Evolutionary conservation across 2,329 filamentous ascomycete genomes (phyloP).

Genomic region (Graphilbum sp.): DNA sequence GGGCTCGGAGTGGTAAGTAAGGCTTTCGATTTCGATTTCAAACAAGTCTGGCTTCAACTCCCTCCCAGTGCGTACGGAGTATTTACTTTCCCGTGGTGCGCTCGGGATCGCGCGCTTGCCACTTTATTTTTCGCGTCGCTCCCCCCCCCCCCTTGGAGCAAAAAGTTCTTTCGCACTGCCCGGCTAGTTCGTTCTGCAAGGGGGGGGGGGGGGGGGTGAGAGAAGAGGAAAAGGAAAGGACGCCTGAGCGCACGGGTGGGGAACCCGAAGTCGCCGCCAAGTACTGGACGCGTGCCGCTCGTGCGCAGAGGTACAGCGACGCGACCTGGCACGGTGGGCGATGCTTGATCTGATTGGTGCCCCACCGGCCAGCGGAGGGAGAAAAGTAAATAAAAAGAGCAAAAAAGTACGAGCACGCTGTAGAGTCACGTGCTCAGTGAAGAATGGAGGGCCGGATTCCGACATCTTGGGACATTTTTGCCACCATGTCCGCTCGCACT

Average conservation of each 20-base stretch:
- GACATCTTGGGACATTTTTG: too few relatives aligned
- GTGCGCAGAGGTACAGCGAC: conserved; percentile 1
- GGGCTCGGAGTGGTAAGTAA: too few relatives aligned
- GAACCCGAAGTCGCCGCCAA: conserved; percentile 3
- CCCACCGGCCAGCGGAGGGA: background rate
- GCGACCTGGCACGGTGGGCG: background rate
- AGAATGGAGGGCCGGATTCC: too few relatives aligned
- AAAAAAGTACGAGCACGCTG: background rate
- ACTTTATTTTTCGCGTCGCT: conserved; percentile 8
- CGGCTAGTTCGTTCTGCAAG: too few relatives aligned
- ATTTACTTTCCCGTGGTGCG: too few relatives aligned
- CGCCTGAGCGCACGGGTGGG: conserved; percentile 2
- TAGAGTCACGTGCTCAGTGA: too few relatives aligned
- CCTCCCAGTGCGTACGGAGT: too few relatives aligned
- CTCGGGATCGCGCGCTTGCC: too few relatives aligned
- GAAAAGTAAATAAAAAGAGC: background rate
- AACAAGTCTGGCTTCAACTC: too few relatives aligned
- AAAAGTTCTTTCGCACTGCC: conserved; percentile 1
- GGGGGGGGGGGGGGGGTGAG: background rate
- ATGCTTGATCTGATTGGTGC: background rate
- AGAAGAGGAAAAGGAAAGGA: background rate
- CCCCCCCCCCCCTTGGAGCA: background rate
- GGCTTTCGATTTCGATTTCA: too few relatives aligned
- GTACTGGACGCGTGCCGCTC: background rate
- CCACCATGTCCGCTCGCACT: too few relatives aligned